A percentile compares a stretch with the other conserved stretches of the same genome.
Conservation (phyloP, 495 filamentous ascomycete genomes). For the Venustampulla echinocandica region DNA sequence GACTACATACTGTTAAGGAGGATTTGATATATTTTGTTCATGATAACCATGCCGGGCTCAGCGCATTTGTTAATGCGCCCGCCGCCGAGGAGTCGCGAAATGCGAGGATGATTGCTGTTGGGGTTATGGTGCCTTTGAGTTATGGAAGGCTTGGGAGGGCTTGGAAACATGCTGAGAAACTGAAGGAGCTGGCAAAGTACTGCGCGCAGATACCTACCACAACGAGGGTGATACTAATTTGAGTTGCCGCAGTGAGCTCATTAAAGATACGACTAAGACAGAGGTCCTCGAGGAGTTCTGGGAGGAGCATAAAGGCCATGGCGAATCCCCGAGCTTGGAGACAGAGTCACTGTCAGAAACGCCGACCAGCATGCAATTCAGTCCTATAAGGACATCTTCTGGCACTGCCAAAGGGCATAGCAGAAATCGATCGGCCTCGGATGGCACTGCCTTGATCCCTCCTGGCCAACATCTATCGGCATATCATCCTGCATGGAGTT, state of each 20-base stretch:
- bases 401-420: constrained; percentile 32
- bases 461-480: constrained; percentile 63
- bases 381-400: constrained; percentile 13
- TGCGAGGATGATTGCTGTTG: constrained; percentile 87
- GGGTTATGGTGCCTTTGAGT: constrained; percentile 76
- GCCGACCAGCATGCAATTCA: constrained; percentile 37
- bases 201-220: constrained; percentile 20
- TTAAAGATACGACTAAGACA: constrained; percentile 45
- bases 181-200: constrained; percentile 68
- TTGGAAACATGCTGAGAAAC: constrained; percentile 74
- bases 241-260: constrained; percentile 35
- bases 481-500: constrained; percentile 77
- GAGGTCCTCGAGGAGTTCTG: constrained; percentile 69
- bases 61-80: constrained; percentile 82
- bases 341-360: constrained; percentile 49
- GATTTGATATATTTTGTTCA: constrained; percentile 94
- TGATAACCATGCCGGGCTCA: constrained; percentile 72
- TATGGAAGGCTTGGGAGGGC: constrained; percentile 79
- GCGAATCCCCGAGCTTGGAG: constrained; percentile 30
- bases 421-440: constrained; percentile 51
- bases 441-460: constrained; percentile 49
- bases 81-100: constrained; percentile 68
- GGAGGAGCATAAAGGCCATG: constrained; percentile 52
- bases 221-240: neutral
- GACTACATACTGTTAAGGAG: constrained; percentile 77